phyloP scores from a whole-genome alignment of 139 green algal species.

The Nannochloris sp. region DNA sequence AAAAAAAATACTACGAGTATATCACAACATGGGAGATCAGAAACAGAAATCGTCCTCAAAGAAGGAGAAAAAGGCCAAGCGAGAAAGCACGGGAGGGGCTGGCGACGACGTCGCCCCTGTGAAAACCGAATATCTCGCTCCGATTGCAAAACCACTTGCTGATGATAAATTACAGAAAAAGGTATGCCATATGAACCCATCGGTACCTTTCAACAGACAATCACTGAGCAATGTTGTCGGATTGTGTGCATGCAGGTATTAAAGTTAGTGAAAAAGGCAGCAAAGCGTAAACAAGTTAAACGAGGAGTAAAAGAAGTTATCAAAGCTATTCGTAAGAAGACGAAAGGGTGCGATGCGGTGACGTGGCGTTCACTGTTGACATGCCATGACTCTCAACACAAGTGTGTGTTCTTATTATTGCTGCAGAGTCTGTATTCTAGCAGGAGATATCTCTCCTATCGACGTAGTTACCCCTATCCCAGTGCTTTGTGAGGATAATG shows the following conservation, averaged over 20 bases:
- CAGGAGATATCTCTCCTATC: slow-evolving; percentile 95
- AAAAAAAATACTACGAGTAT: not conserved
- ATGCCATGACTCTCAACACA: not conserved
- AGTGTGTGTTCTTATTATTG: not conserved
- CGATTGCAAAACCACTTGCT: slow-evolving; percentile 86
- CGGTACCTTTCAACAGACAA: not conserved
- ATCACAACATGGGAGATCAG: slow-evolving; percentile 19
- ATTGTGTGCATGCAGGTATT: slow-evolving; percentile 37
- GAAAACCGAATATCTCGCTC: slow-evolving; percentile 20
- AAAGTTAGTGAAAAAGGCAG: slow-evolving; percentile 86
- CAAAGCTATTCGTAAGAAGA: slow-evolving; percentile 88
- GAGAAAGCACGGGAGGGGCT: slow-evolving; percentile 5
- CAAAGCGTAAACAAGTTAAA: slow-evolving; percentile 92
- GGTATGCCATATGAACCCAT: slow-evolving; percentile 11
- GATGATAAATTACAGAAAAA: slow-evolving; percentile 92
- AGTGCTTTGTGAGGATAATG: slow-evolving; percentile 89
- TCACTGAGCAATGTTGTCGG: slow-evolving; percentile 19
- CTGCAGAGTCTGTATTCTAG: slow-evolving; percentile 84
- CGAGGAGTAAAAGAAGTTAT: slow-evolving; percentile 98
- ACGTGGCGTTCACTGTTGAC: not conserved
- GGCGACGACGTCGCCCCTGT: slow-evolving; percentile 2
- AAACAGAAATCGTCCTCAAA: slow-evolving; percentile 11
- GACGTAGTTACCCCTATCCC: slow-evolving; percentile 96
- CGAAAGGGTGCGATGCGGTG: slow-evolving; percentile 59
- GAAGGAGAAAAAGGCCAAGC: slow-evolving; percentile 25